Conservation (phyloP, 352 stramenopile species). For the Nothophytophthora sp. region DNA sequence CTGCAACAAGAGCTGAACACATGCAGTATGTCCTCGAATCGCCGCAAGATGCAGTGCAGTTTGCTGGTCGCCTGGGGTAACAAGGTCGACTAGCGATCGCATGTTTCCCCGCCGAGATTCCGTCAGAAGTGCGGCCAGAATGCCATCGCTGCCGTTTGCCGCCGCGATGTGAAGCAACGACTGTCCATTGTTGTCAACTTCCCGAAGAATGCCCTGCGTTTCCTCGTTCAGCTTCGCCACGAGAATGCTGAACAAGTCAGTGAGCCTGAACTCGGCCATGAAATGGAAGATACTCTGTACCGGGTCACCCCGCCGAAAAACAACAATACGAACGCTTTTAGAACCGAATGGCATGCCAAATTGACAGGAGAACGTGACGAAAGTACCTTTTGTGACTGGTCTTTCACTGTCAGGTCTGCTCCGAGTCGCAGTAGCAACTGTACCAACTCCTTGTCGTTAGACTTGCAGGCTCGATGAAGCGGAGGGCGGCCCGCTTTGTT, state of each 20-base stretch:
- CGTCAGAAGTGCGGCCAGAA: constrained; percentile 29
- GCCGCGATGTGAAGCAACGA: constrained; percentile 56
- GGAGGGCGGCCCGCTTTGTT: constrained; percentile 56
- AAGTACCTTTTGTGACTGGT: constrained; percentile 36
- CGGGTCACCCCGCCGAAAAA: neutral
- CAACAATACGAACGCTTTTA: neutral
- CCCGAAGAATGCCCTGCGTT: constrained; percentile 23
- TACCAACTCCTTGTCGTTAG: constrained; percentile 42
- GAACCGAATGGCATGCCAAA: neutral
- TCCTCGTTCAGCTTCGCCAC: constrained; percentile 17
- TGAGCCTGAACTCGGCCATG: constrained; percentile 37
- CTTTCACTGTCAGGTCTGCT: constrained; percentile 32
- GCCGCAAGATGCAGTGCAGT: constrained; percentile 57
- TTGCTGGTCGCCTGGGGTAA: constrained; percentile 33
- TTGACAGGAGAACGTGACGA: no score
- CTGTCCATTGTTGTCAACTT: constrained; percentile 33
- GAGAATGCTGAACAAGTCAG: constrained; percentile 44
- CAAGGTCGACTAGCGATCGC: constrained; percentile 32
- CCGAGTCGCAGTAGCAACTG: constrained; percentile 41
- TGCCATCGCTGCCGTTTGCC: constrained; percentile 38
- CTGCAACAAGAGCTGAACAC: constrained; percentile 36
- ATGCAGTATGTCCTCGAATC: constrained; percentile 40
- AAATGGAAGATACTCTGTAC: constrained; percentile 51
- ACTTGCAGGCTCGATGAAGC: constrained; percentile 54
- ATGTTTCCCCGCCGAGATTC: constrained; percentile 11